Evolutionary conservation across 805 yeast species (phyloP).

Genomic region (Lipomyces kockii): DNA sequence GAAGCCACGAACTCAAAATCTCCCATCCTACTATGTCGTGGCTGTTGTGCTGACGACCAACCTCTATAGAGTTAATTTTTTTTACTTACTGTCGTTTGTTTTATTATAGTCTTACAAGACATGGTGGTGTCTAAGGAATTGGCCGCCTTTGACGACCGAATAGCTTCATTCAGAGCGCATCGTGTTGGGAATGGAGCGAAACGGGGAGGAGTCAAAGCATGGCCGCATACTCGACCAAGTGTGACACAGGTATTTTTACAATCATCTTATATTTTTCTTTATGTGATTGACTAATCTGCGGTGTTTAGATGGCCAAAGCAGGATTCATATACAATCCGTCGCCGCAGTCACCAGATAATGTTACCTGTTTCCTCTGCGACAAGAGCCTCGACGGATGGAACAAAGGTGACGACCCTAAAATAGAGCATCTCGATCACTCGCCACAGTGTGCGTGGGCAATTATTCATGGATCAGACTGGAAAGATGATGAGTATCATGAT

Average conservation of each 20-base stretch:
- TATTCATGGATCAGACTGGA: slow-evolving; percentile 38
- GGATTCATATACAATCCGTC: slow-evolving; percentile 68
- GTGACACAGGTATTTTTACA: slow-evolving; percentile 28
- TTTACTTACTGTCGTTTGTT: neutral
- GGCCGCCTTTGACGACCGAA: slow-evolving; percentile 34
- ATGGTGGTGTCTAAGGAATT: slow-evolving; percentile 21
- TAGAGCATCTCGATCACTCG: slow-evolving; percentile 51
- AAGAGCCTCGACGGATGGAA: slow-evolving; percentile 66
- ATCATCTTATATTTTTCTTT: neutral
- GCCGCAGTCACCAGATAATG: slow-evolving; percentile 53
- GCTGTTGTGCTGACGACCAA: neutral
- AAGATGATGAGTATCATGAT: slow-evolving; percentile 37
- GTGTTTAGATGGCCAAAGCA: slow-evolving; percentile 52
- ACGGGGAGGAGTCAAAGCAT: slow-evolving; percentile 23
- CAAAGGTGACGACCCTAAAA: slow-evolving; percentile 53
- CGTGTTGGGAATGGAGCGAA: slow-evolving; percentile 13
- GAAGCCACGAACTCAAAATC: neutral
- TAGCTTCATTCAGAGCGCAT: slow-evolving; percentile 32
- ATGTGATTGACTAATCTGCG: neutral
- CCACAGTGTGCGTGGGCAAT: slow-evolving; percentile 49
- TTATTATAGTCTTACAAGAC: neutral
- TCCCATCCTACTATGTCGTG: neutral
- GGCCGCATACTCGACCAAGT: slow-evolving; percentile 35
- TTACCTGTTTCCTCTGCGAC: slow-evolving; percentile 63
- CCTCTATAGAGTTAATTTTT: neutral